A percentile compares a stretch with the other conserved stretches of the same genome.
Conservation (phyloP, 495 filamentous ascomycete species). For the Cladorrhinum samala region DNA sequence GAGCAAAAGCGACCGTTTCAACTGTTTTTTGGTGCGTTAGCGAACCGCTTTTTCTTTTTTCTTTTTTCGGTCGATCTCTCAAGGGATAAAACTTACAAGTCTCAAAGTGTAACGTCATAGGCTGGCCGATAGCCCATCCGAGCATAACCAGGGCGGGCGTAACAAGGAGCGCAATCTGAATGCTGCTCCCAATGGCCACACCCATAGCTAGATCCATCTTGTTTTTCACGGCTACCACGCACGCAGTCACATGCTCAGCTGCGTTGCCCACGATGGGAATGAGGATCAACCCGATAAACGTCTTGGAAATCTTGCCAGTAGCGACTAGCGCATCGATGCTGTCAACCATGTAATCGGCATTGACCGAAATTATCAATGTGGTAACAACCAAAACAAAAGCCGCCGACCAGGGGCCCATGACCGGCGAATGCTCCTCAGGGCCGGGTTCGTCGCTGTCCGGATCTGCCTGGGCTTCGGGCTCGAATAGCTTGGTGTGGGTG, state of each 20-base stretch:
- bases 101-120: conserved; percentile 91
- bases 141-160: conserved; percentile 87
- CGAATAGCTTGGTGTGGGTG: conserved; percentile 76
- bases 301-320: conserved; percentile 81
- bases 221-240: conserved; percentile 84
- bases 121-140: conserved; percentile 71
- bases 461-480: conserved; percentile 48
- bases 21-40: too few species aligned
- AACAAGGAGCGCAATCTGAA: conserved; percentile 92
- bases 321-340: conserved; percentile 87
- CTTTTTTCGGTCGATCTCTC: too few species aligned
- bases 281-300: conserved; percentile 91
- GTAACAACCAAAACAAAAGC: conserved; percentile 63
- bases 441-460: conserved; percentile 26
- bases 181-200: conserved; percentile 85
- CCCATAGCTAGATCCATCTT: conserved; percentile 98
- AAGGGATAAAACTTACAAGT: conserved; percentile 33
- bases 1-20: conserved; percentile 89
- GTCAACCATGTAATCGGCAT: conserved; percentile 88
- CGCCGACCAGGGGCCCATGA: conserved; percentile 67
- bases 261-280: conserved; percentile 98
- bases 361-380: conserved; percentile 80
- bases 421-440: conserved; percentile 47
- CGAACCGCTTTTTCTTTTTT: too few species aligned
- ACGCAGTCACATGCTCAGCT: conserved; percentile 92